Conservation (phyloP, 371 early-diverging fungal genomes). For the Fennellomyces sp. region DNA sequence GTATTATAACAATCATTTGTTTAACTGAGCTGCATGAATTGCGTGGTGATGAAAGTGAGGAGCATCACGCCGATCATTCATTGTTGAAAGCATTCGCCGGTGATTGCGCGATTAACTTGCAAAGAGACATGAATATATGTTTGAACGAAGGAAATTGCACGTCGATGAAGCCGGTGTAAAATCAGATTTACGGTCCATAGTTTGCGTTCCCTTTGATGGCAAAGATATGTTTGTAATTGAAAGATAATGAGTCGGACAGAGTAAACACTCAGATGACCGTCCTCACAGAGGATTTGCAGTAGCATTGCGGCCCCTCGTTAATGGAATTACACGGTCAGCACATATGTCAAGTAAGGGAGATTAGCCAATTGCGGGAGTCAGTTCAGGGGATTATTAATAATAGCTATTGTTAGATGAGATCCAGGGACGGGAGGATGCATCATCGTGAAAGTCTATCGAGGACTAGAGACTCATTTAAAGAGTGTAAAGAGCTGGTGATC, state of each 20-base stretch:
- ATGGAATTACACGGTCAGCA: conserved; percentile 43
- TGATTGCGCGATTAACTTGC: conserved; percentile 33
- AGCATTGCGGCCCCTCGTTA: conserved; percentile 38
- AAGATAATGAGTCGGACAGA: conserved; percentile 23
- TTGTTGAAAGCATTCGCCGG: conserved; percentile 34
- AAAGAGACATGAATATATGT: conserved; percentile 36
- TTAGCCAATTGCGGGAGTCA: not conserved
- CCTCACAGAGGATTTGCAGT: conserved; percentile 40
- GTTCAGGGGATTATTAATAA: not conserved
- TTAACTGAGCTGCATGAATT: conserved; percentile 50
- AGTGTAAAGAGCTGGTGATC: not conserved
- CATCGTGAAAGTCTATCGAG: conserved; percentile 28
- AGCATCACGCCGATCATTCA: conserved; percentile 35
- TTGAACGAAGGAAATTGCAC: conserved; percentile 40
- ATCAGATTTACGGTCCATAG: conserved; percentile 15
- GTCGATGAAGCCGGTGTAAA: conserved; percentile 31
- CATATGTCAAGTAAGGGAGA: conserved; percentile 37
- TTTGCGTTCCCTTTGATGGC: conserved; percentile 40
- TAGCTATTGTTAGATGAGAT: conserved; percentile 28
- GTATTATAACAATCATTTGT: not conserved
- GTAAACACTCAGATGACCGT: conserved; percentile 31
- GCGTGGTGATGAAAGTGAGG: conserved; percentile 46
- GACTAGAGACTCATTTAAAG: conserved; percentile 38
- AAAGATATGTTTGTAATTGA: conserved; percentile 46
- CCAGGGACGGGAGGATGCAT: conserved; percentile 33